Percentiles rank a stretch among this genome's conserved stretches.
Evolutionary conservation across 345 rosid species (phyloP).

Genomic region (Eucalyptus tenuipes): DNA sequence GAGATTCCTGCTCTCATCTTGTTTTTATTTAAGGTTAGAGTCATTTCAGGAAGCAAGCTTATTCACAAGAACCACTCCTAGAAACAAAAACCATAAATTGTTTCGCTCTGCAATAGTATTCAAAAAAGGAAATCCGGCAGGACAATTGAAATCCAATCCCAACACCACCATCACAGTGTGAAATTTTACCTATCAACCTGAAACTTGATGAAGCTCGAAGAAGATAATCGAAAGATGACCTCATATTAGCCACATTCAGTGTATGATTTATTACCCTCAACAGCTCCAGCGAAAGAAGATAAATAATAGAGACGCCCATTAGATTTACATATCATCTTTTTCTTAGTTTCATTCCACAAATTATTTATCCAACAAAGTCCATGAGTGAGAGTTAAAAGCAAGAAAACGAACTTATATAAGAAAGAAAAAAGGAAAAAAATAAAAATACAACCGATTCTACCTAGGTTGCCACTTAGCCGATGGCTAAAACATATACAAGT

Average conservation of each 20-base stretch:
- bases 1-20: background rate
- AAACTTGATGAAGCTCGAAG: background rate
- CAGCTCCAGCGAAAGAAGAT: background rate
- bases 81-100: background rate
- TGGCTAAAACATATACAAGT: slow-evolving; percentile 35
- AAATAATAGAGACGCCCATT: background rate
- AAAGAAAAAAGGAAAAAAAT: background rate
- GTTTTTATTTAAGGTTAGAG: background rate
- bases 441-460: background rate
- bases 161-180: background rate
- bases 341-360: slow-evolving; percentile 10
- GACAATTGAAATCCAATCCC: background rate
- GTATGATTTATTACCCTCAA: background rate
- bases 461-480: slow-evolving; percentile 11
- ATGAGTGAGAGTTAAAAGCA: background rate
- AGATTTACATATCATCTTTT: background rate
- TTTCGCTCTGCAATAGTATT: background rate
- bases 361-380: slow-evolving; percentile 55
- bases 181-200: background rate
- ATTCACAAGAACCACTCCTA: background rate
- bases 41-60: background rate
- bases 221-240: background rate
- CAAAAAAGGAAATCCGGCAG: background rate
- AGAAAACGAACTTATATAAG: background rate
- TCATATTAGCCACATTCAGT: background rate